Conservation (phyloP, 2,329 filamentous ascomycete genomes). For the Pezicula carpinea region DNA sequence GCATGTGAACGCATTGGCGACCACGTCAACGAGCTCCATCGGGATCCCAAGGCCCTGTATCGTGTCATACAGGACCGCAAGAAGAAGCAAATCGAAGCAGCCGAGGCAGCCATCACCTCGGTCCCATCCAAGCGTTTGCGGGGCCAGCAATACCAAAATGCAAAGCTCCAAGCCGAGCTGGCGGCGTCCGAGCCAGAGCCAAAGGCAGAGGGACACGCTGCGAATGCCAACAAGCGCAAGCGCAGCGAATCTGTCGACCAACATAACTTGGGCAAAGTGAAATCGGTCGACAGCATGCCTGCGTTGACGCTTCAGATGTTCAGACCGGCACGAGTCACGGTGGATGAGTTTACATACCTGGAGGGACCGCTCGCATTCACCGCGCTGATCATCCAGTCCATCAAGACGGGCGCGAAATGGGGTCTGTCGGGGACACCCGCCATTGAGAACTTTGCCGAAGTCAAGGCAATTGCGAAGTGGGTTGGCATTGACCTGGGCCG, state of each 20-base stretch:
- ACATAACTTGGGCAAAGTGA: conserved; percentile 4
- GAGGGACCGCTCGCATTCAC: conserved; percentile 25
- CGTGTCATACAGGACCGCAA: conserved; percentile 20
- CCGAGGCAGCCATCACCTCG: conserved; percentile 15
- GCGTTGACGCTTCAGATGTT: conserved; percentile 52
- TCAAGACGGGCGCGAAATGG: conserved; percentile 36
- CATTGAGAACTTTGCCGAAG: conserved; percentile 51
- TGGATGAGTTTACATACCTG: conserved; percentile 62
- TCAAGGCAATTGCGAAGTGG: conserved; percentile 53
- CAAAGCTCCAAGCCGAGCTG: not conserved
- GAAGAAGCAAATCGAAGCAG: conserved; percentile 27
- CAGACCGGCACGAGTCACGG: conserved; percentile 52
- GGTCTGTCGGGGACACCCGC: conserved; percentile 59
- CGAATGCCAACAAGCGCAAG: too few relatives aligned
- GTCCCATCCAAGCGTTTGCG: conserved; percentile 24
- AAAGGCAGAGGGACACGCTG: too few relatives aligned
- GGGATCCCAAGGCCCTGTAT: conserved; percentile 9
- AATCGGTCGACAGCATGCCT: conserved; percentile 1
- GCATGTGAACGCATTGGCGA: conserved; percentile 36
- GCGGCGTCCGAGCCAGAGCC: not conserved
- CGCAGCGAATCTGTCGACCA: too few relatives aligned
- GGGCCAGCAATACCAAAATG: conserved; percentile 22
- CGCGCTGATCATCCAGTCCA: conserved; percentile 35
- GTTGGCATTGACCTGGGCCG: conserved; percentile 50
- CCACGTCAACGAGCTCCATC: conserved; percentile 24